A percentile compares a stretch with the other conserved stretches of the same genome.
phyloP scores from a whole-genome alignment of 106 monocot species.

The Narthecium ossifragum region DNA sequence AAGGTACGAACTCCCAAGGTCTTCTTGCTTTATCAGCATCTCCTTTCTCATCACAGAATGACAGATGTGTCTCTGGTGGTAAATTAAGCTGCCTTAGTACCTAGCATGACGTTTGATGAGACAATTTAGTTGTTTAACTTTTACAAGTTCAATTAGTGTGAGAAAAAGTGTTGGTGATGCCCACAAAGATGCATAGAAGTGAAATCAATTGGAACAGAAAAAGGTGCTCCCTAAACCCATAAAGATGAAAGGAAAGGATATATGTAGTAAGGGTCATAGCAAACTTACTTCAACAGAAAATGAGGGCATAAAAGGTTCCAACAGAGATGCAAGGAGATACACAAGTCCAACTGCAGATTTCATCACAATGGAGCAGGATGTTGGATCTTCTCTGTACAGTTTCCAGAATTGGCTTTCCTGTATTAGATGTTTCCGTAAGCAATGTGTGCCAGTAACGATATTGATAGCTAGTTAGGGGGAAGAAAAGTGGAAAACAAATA shows the following conservation, averaged over 20 bases:
- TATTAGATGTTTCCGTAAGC: conserved; percentile 3
- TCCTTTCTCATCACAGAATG: conserved; percentile 66
- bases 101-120: conserved; percentile 27
- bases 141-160: too few species aligned
- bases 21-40: conserved; percentile 51
- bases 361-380: conserved; percentile 75
- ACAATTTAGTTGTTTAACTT: too few species aligned
- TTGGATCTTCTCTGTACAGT: conserved; percentile 82
- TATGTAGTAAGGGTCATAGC: neutral
- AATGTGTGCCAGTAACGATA: too few species aligned
- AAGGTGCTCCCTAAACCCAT: too few species aligned
- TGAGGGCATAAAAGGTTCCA: conserved; percentile 98
- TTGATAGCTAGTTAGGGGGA: too few species aligned
- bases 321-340: conserved; percentile 75
- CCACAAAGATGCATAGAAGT: neutral
- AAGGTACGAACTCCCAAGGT: conserved; percentile 77
- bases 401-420: conserved; percentile 97
- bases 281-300: conserved; percentile 73
- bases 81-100: conserved; percentile 86
- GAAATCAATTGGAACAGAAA: too few species aligned
- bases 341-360: conserved; percentile 91
- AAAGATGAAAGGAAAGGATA: neutral
- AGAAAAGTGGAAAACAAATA: too few species aligned
- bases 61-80: conserved; percentile 31
- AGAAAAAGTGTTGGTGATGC: too few species aligned